Conservation (phyloP, 176 grass and related monocot genomes). For the Triticum urartu region DNA sequence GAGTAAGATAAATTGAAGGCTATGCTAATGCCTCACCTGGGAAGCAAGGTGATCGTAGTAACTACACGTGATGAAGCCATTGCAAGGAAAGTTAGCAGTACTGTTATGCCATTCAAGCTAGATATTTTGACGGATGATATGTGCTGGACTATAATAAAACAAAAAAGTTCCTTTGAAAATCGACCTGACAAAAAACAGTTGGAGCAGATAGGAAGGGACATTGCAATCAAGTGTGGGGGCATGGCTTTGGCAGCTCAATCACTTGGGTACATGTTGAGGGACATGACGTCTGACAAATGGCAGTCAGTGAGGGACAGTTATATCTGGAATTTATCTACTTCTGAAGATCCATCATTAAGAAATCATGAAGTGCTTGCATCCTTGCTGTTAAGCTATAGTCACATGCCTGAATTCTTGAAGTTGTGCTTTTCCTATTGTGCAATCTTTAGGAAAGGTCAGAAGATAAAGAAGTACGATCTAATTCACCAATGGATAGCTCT, state of each 20-base stretch:
- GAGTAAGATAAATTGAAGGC: no score
- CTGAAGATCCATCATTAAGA: no score
- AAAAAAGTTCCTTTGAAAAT: no score
- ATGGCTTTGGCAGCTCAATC: conserved; percentile 24
- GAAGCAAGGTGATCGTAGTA: no score
- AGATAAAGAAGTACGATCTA: conserved; percentile 21
- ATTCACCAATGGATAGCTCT: conserved; percentile 30
- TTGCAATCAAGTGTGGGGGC: conserved; percentile 7
- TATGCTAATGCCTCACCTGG: no score
- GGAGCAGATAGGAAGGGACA: background rate
- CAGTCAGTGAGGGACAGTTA: background rate
- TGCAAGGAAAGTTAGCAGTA: no score
- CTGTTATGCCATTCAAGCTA: no score
- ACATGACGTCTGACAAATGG: background rate
- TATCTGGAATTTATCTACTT: background rate
- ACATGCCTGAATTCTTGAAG: background rate
- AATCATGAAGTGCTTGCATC: no score
- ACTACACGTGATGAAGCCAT: background rate
- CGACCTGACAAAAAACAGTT: no score
- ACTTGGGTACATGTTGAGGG: background rate
- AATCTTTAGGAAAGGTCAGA: conserved; percentile 4
- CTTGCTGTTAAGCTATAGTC: no score
- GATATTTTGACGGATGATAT: no score
- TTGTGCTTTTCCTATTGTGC: conserved; percentile 34
- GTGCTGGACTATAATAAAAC: no score